These are phyloP conservation scores for Termitomyces sp. DNA, from an alignment of 768 basidiomycete species.

Conservation along the genomic window DNA sequence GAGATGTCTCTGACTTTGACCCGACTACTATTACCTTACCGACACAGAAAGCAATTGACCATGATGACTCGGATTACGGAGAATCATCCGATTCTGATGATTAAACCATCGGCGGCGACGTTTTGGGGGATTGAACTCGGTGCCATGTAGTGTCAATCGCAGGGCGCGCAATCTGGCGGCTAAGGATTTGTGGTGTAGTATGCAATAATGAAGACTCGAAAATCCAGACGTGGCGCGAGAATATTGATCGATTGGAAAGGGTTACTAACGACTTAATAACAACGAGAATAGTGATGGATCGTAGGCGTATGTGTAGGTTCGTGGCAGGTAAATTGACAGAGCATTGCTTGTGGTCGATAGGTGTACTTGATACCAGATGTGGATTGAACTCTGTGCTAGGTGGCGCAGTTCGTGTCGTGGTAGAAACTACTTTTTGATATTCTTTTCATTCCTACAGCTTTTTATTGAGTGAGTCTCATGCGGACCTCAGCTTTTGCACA, in stretches of 20 bases:
- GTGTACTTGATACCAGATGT: neutral
- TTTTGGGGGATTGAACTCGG: neutral
- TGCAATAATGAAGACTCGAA: neutral
- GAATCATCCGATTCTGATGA: slow-evolving; percentile 12
- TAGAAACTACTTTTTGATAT: neutral
- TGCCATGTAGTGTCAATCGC: too few relatives aligned
- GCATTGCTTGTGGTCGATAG: neutral
- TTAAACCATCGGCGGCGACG: neutral
- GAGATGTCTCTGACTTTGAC: slow-evolving; percentile 25
- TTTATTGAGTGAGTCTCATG: too few relatives aligned
- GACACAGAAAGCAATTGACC: neutral
- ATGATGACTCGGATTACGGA: slow-evolving; percentile 19
- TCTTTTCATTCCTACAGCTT: neutral
- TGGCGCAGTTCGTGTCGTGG: neutral
- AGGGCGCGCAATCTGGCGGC: neutral
- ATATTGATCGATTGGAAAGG: neutral
- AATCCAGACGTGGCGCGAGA: neutral
- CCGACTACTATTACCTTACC: slow-evolving; percentile 22
- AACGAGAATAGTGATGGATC: neutral
- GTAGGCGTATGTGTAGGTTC: neutral
- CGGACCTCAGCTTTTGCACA: neutral
- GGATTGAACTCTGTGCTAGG: neutral
- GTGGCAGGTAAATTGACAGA: neutral
- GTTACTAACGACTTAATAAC: too few relatives aligned
- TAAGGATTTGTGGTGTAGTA: neutral